phyloP scores from a whole-genome alignment of 768 basidiomycete genomes.

The Pleurotus tuber-regium region DNA sequence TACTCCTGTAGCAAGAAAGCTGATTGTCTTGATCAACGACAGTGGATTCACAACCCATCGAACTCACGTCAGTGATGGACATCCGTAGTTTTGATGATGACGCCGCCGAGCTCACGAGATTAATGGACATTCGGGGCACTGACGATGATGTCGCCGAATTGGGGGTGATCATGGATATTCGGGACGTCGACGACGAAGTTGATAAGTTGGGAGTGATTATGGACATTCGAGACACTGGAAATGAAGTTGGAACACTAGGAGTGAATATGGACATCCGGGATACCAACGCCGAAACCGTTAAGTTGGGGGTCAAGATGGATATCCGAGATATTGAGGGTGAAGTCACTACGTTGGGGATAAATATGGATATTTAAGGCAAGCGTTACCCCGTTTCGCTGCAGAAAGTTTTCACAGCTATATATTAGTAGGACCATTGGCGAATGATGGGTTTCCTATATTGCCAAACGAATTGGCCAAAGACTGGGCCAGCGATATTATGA shows the following conservation, averaged over 20 bases:
- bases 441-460: no score
- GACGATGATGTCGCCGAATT: neutral
- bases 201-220: neutral
- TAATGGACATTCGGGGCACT: neutral
- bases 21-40: no score
- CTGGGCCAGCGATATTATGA: no score
- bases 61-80: constrained; percentile 5
- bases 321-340: neutral
- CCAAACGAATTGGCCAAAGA: no score
- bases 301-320: neutral
- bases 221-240: neutral
- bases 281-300: no score
- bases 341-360: neutral
- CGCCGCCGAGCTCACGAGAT: neutral
- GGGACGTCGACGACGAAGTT: neutral
- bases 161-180: neutral
- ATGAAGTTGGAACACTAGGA: no score
- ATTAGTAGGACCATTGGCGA: no score
- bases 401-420: no score
- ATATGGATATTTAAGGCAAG: neutral
- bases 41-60: neutral
- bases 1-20: no score
- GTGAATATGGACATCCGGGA: neutral
- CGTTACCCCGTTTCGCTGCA: no score
- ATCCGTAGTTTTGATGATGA: neutral